These are phyloP conservation scores for Purshia tridentata DNA, from an alignment of 306 rosid genomes.

Conservation along the genomic window DNA sequence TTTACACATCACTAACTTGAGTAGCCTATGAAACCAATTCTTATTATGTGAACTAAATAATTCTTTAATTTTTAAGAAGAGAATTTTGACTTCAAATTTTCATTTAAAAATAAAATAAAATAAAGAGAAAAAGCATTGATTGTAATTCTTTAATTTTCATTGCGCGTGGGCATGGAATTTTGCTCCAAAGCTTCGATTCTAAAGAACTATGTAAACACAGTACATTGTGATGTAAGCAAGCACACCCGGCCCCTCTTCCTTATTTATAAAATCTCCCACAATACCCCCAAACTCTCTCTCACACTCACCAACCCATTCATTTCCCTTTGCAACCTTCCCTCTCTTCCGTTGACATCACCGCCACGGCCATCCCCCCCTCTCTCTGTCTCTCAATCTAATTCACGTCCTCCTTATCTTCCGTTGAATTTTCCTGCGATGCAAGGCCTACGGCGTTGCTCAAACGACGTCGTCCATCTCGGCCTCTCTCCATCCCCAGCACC, in stretches of 20 bases:
- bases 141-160: too few relatives aligned
- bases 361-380: background rate
- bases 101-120: too few relatives aligned
- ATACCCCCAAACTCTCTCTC: background rate
- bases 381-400: background rate
- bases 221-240: constrained; percentile 52
- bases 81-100: too few relatives aligned
- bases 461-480: constrained; percentile 67
- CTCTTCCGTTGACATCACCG: constrained; percentile 43
- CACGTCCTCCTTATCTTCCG: background rate
- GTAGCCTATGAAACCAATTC: too few relatives aligned
- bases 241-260: constrained; percentile 12
- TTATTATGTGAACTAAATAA: too few relatives aligned
- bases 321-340: background rate
- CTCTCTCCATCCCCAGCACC: constrained; percentile 28
- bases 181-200: constrained; percentile 3
- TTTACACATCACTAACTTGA: too few relatives aligned
- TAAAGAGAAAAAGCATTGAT: too few relatives aligned
- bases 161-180: constrained; percentile 25
- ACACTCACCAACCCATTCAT: background rate
- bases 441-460: constrained; percentile 62
- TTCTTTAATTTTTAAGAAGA: too few relatives aligned
- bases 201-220: constrained; percentile 30
- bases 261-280: constrained; percentile 13
- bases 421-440: constrained; percentile 51